Evolutionary conservation across 169 alveolate genomes (phyloP), one percentile per base, ranked within the genome.

Genomic region (Cryptosporidium canis): DNA sequence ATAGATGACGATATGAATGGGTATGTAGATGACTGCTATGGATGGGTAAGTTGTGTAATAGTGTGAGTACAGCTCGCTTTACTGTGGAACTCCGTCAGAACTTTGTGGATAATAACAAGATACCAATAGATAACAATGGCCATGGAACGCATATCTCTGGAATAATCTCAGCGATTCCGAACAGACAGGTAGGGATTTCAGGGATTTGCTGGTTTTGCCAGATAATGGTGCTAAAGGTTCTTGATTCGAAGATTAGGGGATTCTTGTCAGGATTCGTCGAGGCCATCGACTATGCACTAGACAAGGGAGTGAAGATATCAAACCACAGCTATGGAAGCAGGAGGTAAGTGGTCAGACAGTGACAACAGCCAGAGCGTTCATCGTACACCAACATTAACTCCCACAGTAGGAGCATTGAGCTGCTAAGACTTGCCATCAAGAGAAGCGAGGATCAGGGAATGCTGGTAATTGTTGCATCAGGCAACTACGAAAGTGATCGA

Each of bases 101-200:
- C 35, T 92, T 92, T 21, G 93, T 92, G 12, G 77, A 85, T 21
- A 85, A 91, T 24, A 83, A 77, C 37, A 91, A 92, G n/a, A 92
- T 91, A 56, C 95, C 95, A 11, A 31, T 83, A 83, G 97, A 94
- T 55, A 90, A 83, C 66, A 92, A 90, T 71, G 93, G 94, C 14
- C 95, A 92, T 66, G 95, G 95, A 11, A 92, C 95, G 1, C 93
- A 91, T 35, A 71, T 92, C 31, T 92, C 95, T 0, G 96, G 96
- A 8, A 85, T 92, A 82, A 90, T 92, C 37, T 91, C 95, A 12
- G 93, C 94, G 4, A 90, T 83, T 68, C 92, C 95, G 18, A 90
- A 92, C 82, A 92, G 67, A 44, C 70, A 82, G 16, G 68, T 90
- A 12, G 95, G 95, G 8, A 85, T 92, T 47, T 72, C 94, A 8